Evolutionary conservation across 2,329 filamentous ascomycete species (phyloP), one percentile per base, ranked within the genome.

Genomic region (Colletotrichum paranaense): DNA sequence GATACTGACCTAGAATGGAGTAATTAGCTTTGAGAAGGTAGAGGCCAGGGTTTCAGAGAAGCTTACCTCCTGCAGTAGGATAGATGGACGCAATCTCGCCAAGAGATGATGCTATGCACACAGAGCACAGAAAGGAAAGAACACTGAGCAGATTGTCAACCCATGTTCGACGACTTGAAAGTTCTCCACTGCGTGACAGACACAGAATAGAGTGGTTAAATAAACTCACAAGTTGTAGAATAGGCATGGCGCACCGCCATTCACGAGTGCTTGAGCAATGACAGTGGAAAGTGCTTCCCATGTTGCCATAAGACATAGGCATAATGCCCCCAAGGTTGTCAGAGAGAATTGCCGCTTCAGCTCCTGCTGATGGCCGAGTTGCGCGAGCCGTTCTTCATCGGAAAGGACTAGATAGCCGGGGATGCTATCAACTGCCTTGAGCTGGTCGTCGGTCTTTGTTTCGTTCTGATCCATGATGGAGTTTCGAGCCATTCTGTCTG

Each of bases 271-370:
- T 4, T 81, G 80, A 3, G 84, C 82, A 12, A 88, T 81, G 5
- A 88, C 86, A 1, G 83, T 84, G 0, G 84, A 84, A 2, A 87
- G 76, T 1, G 86, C 86, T 68, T 88, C 86, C 86, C 86, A 88
- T 14, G 86, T 88, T 52, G 83, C 86, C 85, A 88, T 87, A 53
- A 88, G 78, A 62, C 84, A 87, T 6, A 87, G 77, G 60, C 85
- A 84, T 5, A 88, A 78, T 3, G 82, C 80, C 22, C 81, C 82
- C 1, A 88, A 79, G 0, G 86, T 85, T 76, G 83, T 83, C 1
- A 88, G 74, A 0, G 84, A 84, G 75, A 86, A 85, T 22, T 72
- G 67, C 12, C 76, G 70, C 24, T 74, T 62, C 2, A 85, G 80
- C 56, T 81, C 78, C 35, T 81, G 78, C 4, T 70, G 49, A 7